phyloP scores from a whole-genome alignment of 371 early-diverging fungal genomes.

The Dichotomocladium elegans region DNA sequence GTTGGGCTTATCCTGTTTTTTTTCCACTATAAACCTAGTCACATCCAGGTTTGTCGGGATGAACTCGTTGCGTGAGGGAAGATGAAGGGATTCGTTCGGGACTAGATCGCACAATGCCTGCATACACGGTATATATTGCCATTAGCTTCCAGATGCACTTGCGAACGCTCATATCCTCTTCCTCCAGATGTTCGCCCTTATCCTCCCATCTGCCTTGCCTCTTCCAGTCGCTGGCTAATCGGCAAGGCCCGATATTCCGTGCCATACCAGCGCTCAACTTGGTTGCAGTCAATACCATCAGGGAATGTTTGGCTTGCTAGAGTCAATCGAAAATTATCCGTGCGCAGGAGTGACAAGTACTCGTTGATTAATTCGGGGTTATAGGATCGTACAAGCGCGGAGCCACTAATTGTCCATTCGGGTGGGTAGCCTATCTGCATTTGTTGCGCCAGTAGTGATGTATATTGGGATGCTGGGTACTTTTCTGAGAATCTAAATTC shows the following conservation, averaged over 20 bases:
- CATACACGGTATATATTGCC: neutral
- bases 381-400: slow-evolving; percentile 53
- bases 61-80: slow-evolving; percentile 81
- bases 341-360: slow-evolving; percentile 50
- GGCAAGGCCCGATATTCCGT: slow-evolving; percentile 73
- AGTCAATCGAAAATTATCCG: slow-evolving; percentile 64
- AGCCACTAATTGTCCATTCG: slow-evolving; percentile 66
- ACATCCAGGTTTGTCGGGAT: slow-evolving; percentile 68
- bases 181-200: no score
- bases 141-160: neutral
- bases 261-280: slow-evolving; percentile 75
- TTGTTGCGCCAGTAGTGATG: slow-evolving; percentile 37
- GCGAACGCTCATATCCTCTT: neutral
- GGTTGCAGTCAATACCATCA: slow-evolving; percentile 39
- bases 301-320: slow-evolving; percentile 42
- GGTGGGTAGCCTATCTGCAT: slow-evolving; percentile 68
- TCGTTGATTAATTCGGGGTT: slow-evolving; percentile 54
- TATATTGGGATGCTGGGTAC: slow-evolving; percentile 51
- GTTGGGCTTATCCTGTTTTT: slow-evolving; percentile 41
- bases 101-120: slow-evolving; percentile 43
- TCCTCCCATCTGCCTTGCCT: no score
- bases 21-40: slow-evolving; percentile 28
- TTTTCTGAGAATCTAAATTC: slow-evolving; percentile 83
- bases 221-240: slow-evolving; percentile 47
- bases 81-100: slow-evolving; percentile 55